Conservation (phyloP, 805 yeast species). For the Kodamaea hsintzibuensis region DNA sequence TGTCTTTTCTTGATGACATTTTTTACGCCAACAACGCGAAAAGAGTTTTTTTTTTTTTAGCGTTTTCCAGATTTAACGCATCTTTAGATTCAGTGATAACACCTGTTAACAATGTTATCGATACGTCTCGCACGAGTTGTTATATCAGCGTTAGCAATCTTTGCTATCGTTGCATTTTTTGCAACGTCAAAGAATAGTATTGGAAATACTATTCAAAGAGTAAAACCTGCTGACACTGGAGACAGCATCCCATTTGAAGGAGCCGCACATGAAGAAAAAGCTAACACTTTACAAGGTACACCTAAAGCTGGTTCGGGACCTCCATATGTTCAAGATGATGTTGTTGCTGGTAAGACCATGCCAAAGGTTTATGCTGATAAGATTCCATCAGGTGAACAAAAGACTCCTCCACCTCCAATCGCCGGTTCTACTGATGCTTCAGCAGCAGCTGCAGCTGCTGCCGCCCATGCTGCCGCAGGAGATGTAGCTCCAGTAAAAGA, state of each 20-base stretch:
- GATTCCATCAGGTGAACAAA: conserved; percentile 15
- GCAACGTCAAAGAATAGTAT: conserved; percentile 44
- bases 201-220: conserved; percentile 31
- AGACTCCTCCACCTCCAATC: conserved; percentile 14
- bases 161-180: conserved; percentile 52
- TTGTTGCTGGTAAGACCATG: conserved; percentile 11
- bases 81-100: conserved; percentile 2
- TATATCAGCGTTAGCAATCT: conserved; percentile 50
- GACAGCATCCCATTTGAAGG: conserved; percentile 24
- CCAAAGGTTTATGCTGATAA: conserved; percentile 28
- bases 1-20: neutral
- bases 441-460: conserved; percentile 2
- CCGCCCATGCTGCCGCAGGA: conserved; percentile 10
- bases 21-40: neutral
- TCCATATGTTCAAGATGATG: conserved; percentile 28
- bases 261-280: conserved; percentile 14
- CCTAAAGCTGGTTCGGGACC: conserved; percentile 37
- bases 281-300: conserved; percentile 33
- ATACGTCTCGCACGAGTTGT: conserved; percentile 54
- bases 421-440: neutral
- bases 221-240: conserved; percentile 25
- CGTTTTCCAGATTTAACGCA: neutral
- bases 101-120: conserved; percentile 29
- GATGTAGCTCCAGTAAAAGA: neutral
- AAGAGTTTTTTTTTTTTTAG: neutral